Conservation (phyloP, 2,329 filamentous ascomycete genomes). For the Xylariaceae sp. region DNA sequence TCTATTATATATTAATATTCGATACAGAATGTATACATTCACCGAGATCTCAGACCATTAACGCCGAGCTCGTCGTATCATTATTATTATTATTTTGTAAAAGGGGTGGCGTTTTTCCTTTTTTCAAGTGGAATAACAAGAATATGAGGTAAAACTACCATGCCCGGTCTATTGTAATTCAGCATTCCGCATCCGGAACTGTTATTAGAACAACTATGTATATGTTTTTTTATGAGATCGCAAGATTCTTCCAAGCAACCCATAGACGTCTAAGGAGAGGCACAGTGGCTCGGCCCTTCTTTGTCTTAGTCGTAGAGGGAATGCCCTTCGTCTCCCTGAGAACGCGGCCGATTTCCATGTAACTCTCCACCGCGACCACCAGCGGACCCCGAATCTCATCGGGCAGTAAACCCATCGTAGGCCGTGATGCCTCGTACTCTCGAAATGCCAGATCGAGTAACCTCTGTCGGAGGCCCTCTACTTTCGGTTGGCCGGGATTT, state of each 20-base stretch:
- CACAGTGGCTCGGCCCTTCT: constrained; percentile 28
- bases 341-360: constrained; percentile 69
- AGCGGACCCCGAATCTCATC: constrained; percentile 55
- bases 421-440: constrained; percentile 50
- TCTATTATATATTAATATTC: too few relatives aligned
- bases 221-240: constrained; percentile 3
- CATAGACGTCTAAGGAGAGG: constrained; percentile 28
- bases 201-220: background rate
- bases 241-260: constrained; percentile 32
- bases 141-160: too few relatives aligned
- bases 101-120: too few relatives aligned
- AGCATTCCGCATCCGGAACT: background rate
- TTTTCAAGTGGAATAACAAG: too few relatives aligned
- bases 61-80: too few relatives aligned
- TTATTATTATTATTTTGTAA: too few relatives aligned
- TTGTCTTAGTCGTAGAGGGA: constrained; percentile 20
- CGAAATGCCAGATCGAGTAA: constrained; percentile 57
- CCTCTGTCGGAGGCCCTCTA: constrained; percentile 46
- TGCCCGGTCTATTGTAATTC: too few relatives aligned
- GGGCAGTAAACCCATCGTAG: constrained; percentile 57
- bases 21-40: too few relatives aligned
- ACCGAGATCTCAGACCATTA: too few relatives aligned
- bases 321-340: constrained; percentile 36
- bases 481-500: constrained; percentile 40
- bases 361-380: constrained; percentile 65